phyloP scores from a whole-genome alignment of 2,329 filamentous ascomycete genomes.

The Penicillium expansum region DNA sequence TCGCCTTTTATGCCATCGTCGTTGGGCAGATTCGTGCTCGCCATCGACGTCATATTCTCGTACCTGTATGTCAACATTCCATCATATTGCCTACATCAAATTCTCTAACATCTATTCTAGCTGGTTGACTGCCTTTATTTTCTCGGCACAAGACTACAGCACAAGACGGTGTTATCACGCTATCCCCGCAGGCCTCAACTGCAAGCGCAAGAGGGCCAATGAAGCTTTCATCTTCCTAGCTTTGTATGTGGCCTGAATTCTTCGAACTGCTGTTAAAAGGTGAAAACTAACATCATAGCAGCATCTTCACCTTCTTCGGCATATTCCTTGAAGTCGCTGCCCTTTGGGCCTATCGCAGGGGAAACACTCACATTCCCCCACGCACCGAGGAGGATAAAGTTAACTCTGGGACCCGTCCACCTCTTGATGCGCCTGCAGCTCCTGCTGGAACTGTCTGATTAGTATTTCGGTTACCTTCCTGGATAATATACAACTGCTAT shows the following conservation, averaged over 20 bases:
- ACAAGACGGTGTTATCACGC: constrained; percentile 29
- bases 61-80: constrained; percentile 39
- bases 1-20: constrained; percentile 40
- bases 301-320: constrained; percentile 43
- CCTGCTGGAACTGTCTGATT: constrained; percentile 15
- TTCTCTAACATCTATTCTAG: constrained; percentile 20
- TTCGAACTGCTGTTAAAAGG: accelerated
- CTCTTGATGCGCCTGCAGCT: constrained; percentile 19
- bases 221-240: constrained; percentile 47
- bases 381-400: constrained; percentile 25
- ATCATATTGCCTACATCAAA: not conserved
- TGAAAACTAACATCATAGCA: constrained; percentile 13
- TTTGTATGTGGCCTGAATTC: constrained; percentile 37
- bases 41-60: constrained; percentile 46
- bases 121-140: constrained; percentile 51
- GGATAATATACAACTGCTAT: not conserved
- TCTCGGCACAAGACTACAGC: constrained; percentile 48
- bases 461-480: not conserved
- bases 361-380: constrained; percentile 17
- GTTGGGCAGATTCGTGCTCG: constrained; percentile 38
- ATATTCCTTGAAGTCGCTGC: constrained; percentile 38
- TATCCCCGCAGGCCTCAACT: constrained; percentile 34
- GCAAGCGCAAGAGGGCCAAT: constrained; percentile 41
- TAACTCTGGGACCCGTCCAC: constrained; percentile 14
- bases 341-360: constrained; percentile 35